Base-by-base conservation (phyloP, 495 filamentous ascomycete species). In the Entonaema liquescens region DNA sequence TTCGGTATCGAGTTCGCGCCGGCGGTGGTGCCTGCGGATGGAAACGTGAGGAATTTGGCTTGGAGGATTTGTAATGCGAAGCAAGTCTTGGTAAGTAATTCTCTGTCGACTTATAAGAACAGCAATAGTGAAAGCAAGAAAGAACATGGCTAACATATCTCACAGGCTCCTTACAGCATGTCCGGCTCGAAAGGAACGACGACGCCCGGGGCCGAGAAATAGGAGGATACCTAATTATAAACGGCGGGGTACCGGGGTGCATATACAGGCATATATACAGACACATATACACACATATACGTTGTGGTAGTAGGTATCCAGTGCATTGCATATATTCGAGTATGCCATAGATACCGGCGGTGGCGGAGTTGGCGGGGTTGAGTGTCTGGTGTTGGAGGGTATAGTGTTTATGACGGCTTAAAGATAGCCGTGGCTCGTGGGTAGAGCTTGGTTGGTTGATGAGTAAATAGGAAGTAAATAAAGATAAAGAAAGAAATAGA, bases 41-140 rank as follows among this genome's bases (percentile, higher is more conserved):
- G 96, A 5, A 95, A 90, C 72, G 93, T 98, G 28, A 88, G 84
- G 75, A 97, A 97, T 75, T 83, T 99, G 47, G 92, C 94, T 26
- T 98, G 95, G 96, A 87, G 95, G 72, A 92, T 99, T 65, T 96
- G 91, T 77, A 95, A 94, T 77, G 96, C 94, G 26, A 97, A 97
- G 82, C 92, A 93, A 78, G 95, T 97, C 61, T 77, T 98, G 79
- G 95, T 97, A 84, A 80, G 93, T 86, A 15, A 55, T 13, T 33
- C 5, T 33, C 5, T 9, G 1, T 7, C 29, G 7, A 3, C 29
- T 7, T 31, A 31, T 9, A 1, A 7, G 31, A 33, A 9, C 5
- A 6, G 31, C 6, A 33, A 9, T 33, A 9, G 31, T 33, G 31
- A 6, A 33, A 7, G 1, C 6, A 7, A 33, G 1, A 2, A 33